Percentiles rank a stretch among this genome's conserved stretches.
Evolutionary conservation across 331 rosid genomes (phyloP).

Genomic region (Dryas integrifolia): DNA sequence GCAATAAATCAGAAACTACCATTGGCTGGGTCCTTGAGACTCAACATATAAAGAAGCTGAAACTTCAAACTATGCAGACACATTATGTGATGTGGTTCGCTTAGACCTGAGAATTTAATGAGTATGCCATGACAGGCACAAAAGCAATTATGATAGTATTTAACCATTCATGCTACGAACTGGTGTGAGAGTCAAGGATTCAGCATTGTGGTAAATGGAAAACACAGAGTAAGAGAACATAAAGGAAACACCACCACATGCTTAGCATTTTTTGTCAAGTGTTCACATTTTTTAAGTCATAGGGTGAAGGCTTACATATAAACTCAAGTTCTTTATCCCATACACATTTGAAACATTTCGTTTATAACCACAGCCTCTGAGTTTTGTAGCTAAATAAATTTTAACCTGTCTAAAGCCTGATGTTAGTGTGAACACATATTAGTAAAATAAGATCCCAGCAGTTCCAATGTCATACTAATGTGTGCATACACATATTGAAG

Average conservation of each 20-base stretch:
- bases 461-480: neutral
- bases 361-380: neutral
- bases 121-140: slow-evolving; percentile 27
- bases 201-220: neutral
- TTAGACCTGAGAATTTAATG: slow-evolving; percentile 18
- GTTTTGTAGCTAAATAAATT: neutral
- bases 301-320: neutral
- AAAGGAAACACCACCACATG: neutral
- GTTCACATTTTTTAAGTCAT: neutral
- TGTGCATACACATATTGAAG: neutral
- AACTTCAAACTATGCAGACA: slow-evolving; percentile 32
- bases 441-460: neutral
- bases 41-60: slow-evolving; percentile 29
- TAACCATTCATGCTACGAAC: neutral
- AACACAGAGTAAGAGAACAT: neutral
- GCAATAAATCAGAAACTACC: slow-evolving; percentile 37
- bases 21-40: slow-evolving; percentile 32
- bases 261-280: neutral
- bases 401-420: neutral
- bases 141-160: slow-evolving; percentile 3
- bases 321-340: neutral
- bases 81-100: slow-evolving; percentile 17
- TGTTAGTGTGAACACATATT: neutral
- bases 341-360: neutral
- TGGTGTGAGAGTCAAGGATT: neutral